These are phyloP conservation scores for Aleurites moluccanus DNA, from an alignment of 441 rosid species.

Conservation along the genomic window DNA sequence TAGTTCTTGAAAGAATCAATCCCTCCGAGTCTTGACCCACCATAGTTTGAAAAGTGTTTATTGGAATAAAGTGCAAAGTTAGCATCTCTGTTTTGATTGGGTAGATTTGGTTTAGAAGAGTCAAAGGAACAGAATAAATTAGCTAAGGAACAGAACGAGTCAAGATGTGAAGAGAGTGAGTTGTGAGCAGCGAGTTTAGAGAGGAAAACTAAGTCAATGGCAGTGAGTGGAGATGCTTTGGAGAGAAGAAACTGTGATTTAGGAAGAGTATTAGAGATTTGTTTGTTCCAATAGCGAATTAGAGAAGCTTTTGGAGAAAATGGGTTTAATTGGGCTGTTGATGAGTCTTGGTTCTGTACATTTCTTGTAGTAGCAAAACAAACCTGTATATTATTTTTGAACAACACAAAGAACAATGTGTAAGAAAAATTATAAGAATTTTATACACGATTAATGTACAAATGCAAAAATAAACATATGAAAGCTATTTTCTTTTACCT, in stretches of 20 bases:
- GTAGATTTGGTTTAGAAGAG: neutral
- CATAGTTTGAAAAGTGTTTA: conserved; percentile 72
- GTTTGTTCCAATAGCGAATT: conserved; percentile 80
- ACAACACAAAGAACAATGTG: neutral
- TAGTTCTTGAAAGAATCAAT: conserved; percentile 64
- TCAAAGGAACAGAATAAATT: conserved; percentile 65
- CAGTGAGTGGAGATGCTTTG: conserved; percentile 71
- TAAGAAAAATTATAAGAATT: neutral
- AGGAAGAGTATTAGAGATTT: conserved; percentile 43
- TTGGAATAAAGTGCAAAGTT: conserved; percentile 54
- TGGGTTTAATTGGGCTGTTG: conserved; percentile 37
- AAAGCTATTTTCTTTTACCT: neutral
- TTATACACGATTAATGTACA: neutral
- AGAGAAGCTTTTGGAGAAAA: conserved; percentile 72
- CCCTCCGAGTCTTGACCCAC: conserved; percentile 47
- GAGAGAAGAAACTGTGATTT: conserved; percentile 62
- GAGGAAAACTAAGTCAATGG: conserved; percentile 59
- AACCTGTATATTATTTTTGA: conserved; percentile 16
- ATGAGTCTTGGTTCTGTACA: neutral
- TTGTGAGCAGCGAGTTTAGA: conserved; percentile 64
- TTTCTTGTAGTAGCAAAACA: neutral
- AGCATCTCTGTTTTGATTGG: conserved; percentile 29
- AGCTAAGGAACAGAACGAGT: conserved; percentile 73
- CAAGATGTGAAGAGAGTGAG: conserved; percentile 51
- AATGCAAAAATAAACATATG: too few relatives aligned